phyloP scores from a whole-genome alignment of 1,284 basidiomycete genomes.

The Macrocystidia cucumis region DNA sequence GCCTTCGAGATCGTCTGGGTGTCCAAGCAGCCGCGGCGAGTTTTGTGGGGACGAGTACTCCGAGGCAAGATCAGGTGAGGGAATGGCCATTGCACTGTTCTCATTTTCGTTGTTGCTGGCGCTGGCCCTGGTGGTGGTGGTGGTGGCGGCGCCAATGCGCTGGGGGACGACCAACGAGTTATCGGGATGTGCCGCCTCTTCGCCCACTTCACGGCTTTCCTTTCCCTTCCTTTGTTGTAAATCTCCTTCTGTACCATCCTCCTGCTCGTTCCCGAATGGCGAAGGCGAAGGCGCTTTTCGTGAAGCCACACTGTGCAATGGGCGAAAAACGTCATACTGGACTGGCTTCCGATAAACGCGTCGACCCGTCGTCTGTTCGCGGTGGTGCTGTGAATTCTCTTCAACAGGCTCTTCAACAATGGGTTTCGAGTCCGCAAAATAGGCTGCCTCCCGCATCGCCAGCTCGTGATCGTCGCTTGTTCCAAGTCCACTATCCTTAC shows the following conservation, averaged over 20 bases:
- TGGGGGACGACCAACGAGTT: conserved; percentile 1
- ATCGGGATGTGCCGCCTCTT: conserved; percentile 1
- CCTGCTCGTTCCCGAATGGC: conserved; percentile 5
- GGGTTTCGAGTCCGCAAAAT: conserved; percentile 12
- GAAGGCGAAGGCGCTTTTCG: conserved; percentile 12
- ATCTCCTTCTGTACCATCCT: background rate
- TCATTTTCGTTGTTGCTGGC: conserved; percentile 1
- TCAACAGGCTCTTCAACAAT: too few species aligned
- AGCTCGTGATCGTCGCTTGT: conserved; percentile 27
- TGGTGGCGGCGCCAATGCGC: too few species aligned
- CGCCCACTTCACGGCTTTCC: conserved; percentile 2
- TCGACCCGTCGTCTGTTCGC: too few species aligned
- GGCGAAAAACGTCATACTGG: conserved; percentile 27
- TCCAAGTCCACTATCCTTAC: conserved; percentile 40
- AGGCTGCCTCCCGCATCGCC: background rate
- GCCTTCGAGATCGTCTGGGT: conserved; percentile 55
- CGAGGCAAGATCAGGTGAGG: conserved; percentile 21
- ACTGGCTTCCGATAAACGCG: conserved; percentile 25
- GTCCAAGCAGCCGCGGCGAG: conserved; percentile 41
- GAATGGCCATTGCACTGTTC: too few species aligned
- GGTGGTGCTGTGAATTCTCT: too few species aligned
- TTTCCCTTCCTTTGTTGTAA: background rate
- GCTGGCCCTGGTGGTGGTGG: background rate
- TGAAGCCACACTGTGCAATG: conserved; percentile 11
- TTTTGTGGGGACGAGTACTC: conserved; percentile 30